These are phyloP conservation scores for Clavariopsis aquatica DNA, from an alignment of 495 filamentous ascomycete species.

Conservation along the genomic window DNA sequence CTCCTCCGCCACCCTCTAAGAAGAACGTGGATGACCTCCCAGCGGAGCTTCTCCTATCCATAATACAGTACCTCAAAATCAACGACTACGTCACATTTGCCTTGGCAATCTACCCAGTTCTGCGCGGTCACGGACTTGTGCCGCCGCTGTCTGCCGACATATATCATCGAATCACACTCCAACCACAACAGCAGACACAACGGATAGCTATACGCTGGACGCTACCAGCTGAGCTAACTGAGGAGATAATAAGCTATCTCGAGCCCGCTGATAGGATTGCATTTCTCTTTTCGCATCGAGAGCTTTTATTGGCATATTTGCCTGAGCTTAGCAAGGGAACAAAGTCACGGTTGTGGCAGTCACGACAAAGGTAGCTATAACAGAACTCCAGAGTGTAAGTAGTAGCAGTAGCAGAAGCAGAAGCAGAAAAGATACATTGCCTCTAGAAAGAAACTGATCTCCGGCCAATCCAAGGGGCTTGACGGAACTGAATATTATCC, in stretches of 20 bases:
- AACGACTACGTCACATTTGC: slow-evolving; percentile 47
- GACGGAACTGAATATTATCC: too few species aligned
- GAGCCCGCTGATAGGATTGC: slow-evolving; percentile 26
- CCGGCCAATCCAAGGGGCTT: too few species aligned
- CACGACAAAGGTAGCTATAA: background rate
- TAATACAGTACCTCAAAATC: slow-evolving; percentile 44
- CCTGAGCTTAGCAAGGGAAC: slow-evolving; percentile 14
- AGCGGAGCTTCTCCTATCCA: slow-evolving; percentile 47
- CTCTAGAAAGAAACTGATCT: too few species aligned
- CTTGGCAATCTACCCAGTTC: slow-evolving; percentile 46
- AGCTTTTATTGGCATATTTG: slow-evolving; percentile 15
- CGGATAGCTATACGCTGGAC: slow-evolving; percentile 6
- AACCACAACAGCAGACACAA: background rate
- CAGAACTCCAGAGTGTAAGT: background rate
- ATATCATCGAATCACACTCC: slow-evolving; percentile 18
- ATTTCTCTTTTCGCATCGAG: slow-evolving; percentile 23
- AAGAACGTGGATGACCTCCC: slow-evolving; percentile 44
- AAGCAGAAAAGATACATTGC: too few species aligned
- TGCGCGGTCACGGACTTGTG: slow-evolving; percentile 38
- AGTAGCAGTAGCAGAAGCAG: too few species aligned
- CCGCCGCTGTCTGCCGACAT: slow-evolving; percentile 27
- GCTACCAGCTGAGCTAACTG: slow-evolving; percentile 29
- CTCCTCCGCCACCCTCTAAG: slow-evolving; percentile 15
- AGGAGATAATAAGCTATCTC: slow-evolving; percentile 25
- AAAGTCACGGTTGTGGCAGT: slow-evolving; percentile 11